Evolutionary conservation across 2,329 filamentous ascomycete species (phyloP).

Genomic region (Remersonia thermophila): DNA sequence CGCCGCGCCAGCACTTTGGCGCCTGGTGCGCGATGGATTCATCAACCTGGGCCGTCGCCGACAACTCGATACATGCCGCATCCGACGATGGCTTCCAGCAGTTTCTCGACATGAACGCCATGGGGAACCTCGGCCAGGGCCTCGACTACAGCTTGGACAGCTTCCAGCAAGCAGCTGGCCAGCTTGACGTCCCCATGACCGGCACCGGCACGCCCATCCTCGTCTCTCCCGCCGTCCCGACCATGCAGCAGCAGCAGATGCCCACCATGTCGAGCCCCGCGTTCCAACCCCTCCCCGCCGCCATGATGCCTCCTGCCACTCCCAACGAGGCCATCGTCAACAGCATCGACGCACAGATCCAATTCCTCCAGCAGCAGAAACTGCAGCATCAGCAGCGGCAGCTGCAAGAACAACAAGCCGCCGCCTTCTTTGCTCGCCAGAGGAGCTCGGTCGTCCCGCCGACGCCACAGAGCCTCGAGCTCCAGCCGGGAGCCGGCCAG

Average conservation of each 20-base stretch:
- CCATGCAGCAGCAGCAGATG: constrained; percentile 34
- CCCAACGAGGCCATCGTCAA: constrained; percentile 43
- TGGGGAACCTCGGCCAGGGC: constrained; percentile 39
- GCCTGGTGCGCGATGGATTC: constrained; percentile 32
- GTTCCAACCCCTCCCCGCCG: constrained; percentile 34
- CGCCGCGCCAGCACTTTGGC: no score
- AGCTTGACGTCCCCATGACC: constrained; percentile 38
- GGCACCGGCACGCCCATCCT: constrained; percentile 30
- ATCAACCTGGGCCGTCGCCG: constrained; percentile 42
- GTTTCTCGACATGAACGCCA: constrained; percentile 48
- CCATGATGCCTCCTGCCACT: constrained; percentile 33
- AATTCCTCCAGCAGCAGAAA: constrained; percentile 52
- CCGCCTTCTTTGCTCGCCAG: constrained; percentile 38
- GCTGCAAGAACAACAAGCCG: constrained; percentile 43
- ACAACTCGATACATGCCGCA: constrained; percentile 38
- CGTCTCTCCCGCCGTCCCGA: constrained; percentile 24
- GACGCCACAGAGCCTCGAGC: constrained; percentile 69
- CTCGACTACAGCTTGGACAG: constrained; percentile 49
- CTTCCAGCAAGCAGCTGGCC: constrained; percentile 26
- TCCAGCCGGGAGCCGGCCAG: constrained; percentile 48
- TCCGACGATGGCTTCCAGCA: constrained; percentile 52
- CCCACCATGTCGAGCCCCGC: constrained; percentile 35
- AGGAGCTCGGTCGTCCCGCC: constrained; percentile 56
- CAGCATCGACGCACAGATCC: constrained; percentile 50
- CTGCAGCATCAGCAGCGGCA: constrained; percentile 48